phyloP scores from a whole-genome alignment of 306 rosid species.

The Hylodesmum podocarpum region DNA sequence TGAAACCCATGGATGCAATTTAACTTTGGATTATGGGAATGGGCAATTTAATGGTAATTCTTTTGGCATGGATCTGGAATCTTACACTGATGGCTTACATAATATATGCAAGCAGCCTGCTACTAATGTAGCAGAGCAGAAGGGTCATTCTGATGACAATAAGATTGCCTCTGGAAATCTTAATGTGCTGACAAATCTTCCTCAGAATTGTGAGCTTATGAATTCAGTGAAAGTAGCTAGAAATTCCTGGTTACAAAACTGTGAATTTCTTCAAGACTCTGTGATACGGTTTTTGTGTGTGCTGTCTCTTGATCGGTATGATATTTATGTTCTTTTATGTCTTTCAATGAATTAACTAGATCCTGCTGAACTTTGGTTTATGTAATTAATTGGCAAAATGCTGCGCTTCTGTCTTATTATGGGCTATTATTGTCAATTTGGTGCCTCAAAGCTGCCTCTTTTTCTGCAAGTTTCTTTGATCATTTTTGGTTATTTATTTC shows the following conservation, averaged over 20 bases:
- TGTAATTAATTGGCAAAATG: neutral
- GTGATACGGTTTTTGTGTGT: slow-evolving; percentile 89
- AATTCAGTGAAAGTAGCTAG: slow-evolving; percentile 74
- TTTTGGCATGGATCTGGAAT: slow-evolving; percentile 52
- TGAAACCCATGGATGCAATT: slow-evolving; percentile 48
- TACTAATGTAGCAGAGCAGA: slow-evolving; percentile 36
- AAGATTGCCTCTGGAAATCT: slow-evolving; percentile 48
- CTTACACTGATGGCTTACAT: slow-evolving; percentile 34
- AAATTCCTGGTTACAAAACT: slow-evolving; percentile 88
- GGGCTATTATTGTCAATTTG: neutral
- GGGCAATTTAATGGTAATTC: slow-evolving; percentile 48
- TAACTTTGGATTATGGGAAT: slow-evolving; percentile 46
- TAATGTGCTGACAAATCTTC: slow-evolving; percentile 38
- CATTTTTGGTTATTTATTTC: slow-evolving; percentile 44
- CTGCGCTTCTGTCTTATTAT: neutral
- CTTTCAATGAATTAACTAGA: neutral
- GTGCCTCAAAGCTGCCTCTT: neutral
- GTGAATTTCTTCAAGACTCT: slow-evolving; percentile 90
- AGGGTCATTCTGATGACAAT: slow-evolving; percentile 40
- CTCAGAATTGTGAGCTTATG: slow-evolving; percentile 70
- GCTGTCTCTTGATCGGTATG: slow-evolving; percentile 89
- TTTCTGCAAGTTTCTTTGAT: slow-evolving; percentile 1
- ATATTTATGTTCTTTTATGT: slow-evolving; percentile 20
- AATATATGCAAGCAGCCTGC: slow-evolving; percentile 38
- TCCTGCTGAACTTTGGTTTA: slow-evolving; percentile 1